These are phyloP conservation scores for Stylonectria norvegica DNA, from an alignment of 2,329 filamentous ascomycete species.

Conservation along the genomic window DNA sequence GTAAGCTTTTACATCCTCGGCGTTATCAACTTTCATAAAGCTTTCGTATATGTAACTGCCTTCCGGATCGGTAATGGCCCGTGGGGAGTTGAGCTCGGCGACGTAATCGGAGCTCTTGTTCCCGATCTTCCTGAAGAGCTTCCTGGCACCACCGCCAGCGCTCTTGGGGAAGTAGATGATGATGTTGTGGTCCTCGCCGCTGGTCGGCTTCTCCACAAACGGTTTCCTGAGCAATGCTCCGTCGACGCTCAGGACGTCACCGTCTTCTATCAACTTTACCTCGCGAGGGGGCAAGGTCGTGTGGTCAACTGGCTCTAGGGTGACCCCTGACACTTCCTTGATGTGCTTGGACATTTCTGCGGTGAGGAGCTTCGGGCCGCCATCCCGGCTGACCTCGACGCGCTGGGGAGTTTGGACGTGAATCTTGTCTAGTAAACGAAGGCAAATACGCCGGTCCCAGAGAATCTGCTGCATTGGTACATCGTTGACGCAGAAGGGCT, in stretches of 20 bases:
- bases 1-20: constrained; percentile 97
- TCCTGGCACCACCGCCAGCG: constrained; percentile 81
- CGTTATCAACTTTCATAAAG: constrained; percentile 93
- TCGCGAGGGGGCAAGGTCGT: constrained; percentile 60
- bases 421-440: constrained; percentile 83
- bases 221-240: constrained; percentile 80
- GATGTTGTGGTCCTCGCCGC: constrained; percentile 97
- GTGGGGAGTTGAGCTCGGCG: constrained; percentile 68
- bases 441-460: constrained; percentile 90
- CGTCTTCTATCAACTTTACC: constrained; percentile 85
- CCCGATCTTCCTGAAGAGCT: constrained; percentile 93
- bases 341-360: constrained; percentile 77
- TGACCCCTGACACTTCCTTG: constrained; percentile 74
- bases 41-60: constrained; percentile 96
- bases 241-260: constrained; percentile 84
- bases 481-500: constrained; percentile 97
- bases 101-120: constrained; percentile 99
- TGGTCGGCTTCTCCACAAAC: constrained; percentile 98
- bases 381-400: constrained; percentile 88
- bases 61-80: constrained; percentile 74
- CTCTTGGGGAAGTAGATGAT: constrained; percentile 93
- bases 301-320: constrained; percentile 66
- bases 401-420: constrained; percentile 85
- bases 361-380: constrained; percentile 76
- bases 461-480: constrained; percentile 95